Evolutionary conservation across 202 grass and related monocot genomes (phyloP), one percentile per base, ranked within the genome.

Genomic region (Hordeum pubiflorum): DNA sequence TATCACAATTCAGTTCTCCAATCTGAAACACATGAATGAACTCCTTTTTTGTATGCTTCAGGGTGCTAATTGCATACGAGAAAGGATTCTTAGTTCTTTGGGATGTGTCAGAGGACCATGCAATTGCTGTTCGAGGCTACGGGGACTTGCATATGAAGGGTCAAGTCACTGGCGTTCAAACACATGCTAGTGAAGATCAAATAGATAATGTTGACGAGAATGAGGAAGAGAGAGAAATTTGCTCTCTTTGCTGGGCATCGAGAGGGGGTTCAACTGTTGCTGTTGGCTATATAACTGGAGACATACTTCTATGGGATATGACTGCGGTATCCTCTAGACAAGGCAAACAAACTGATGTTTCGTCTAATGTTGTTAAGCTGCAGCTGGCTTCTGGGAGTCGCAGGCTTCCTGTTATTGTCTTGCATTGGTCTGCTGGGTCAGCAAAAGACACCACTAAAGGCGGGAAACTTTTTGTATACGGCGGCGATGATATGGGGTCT

Each of bases 401-500:
- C 40, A 89, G 92, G 79, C 95, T 97, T 58, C 95, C 95, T 81
- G 95, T 97, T 76, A 97, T 97, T 89, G 85, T 97, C 50, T 86
- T 97, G 59, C 92, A 97, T 56, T 97, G 95, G 95, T 92, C 89
- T 41, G 77, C 84, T 34, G 89, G 82, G 70, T 85, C 69, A 37
- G 78, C 84, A 83, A 68, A 58, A 79, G 83, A 88, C 82, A 75
- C 70, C 76, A 75, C 83, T 29, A 92, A 87, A 87, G 88, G 90
- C 52, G 92, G 92, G 12, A 86, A 94, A 81, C 90, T 97, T 88
- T 94, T 97, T 94, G 83, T 97, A 75, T 94, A 97, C 71, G 94
- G 94, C 65, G 94, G 94, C 72, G 94, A 97, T 89, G 94, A 94
- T 79, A 94, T 94, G 86, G 94, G 94, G 50, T 97, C 94, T 89